Evolutionary conservation across 2,329 filamentous ascomycete species (phyloP).

Genomic region (Pseudocercospora eumusae): DNA sequence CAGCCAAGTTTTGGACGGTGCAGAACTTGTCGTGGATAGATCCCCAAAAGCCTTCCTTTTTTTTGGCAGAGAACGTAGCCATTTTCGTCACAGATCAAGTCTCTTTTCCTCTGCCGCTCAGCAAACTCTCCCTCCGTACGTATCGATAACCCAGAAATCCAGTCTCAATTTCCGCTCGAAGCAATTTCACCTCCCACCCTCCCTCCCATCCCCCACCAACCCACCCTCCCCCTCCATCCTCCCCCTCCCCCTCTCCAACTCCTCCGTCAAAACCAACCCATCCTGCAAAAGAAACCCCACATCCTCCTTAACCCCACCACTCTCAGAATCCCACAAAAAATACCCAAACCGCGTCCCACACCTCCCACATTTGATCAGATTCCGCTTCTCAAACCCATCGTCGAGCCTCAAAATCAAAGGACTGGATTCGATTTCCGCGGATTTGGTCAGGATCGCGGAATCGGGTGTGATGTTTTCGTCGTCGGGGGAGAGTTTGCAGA

Average conservation of each 20-base stretch:
- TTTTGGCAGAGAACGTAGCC: no score
- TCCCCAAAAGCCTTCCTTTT: no score
- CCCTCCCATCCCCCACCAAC: not conserved
- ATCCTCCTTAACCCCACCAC: slow-evolving; percentile 46
- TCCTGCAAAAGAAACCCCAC: slow-evolving; percentile 64
- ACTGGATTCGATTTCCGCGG: slow-evolving; percentile 20
- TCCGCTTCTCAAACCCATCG: slow-evolving; percentile 69
- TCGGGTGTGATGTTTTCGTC: slow-evolving; percentile 25
- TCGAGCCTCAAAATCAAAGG: slow-evolving; percentile 36
- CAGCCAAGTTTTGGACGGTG: no score
- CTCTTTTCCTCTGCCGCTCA: no score
- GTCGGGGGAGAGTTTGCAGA: slow-evolving; percentile 53
- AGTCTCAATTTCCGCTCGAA: no score
- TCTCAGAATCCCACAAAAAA: slow-evolving; percentile 53
- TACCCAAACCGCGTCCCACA: slow-evolving; percentile 66
- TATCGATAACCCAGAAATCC: not conserved
- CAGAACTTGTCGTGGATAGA: no score
- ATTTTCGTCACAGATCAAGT: no score
- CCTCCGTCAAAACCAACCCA: slow-evolving; percentile 59
- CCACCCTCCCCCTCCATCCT: slow-evolving; percentile 7
- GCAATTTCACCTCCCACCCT: not conserved
- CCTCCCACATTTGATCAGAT: slow-evolving; percentile 59
- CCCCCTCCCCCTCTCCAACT: slow-evolving; percentile 46
- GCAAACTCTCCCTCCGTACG: no score
- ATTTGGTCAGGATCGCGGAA: slow-evolving; percentile 25